phyloP scores from a whole-genome alignment of 208 protist genomes.

The Acanthamoeba lugdunensis region DNA sequence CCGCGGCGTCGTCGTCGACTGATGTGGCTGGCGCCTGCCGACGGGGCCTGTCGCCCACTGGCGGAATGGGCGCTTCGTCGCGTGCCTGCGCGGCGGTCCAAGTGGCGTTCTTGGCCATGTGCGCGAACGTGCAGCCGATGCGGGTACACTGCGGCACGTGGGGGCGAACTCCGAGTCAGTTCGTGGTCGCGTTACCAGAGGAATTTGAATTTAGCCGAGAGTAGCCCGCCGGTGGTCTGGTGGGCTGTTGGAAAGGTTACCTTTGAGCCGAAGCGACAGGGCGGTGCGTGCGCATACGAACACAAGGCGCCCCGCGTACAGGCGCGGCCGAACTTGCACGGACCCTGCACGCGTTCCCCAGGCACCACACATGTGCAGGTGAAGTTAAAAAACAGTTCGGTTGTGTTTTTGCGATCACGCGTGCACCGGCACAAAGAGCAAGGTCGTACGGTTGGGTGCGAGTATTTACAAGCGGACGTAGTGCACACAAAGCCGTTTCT shows the following conservation, averaged over 20 bases:
- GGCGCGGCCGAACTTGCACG: slow-evolving; percentile 29
- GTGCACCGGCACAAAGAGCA: too few species aligned
- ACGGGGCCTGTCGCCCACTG: background rate
- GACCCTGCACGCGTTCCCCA: background rate
- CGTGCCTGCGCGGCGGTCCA: slow-evolving; percentile 19
- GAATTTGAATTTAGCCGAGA: background rate
- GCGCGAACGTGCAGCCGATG: slow-evolving; percentile 5
- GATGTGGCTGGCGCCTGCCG: background rate
- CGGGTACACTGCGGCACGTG: background rate
- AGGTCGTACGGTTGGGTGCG: slow-evolving; percentile 4
- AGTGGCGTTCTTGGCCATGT: slow-evolving; percentile 29
- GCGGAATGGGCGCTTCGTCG: background rate
- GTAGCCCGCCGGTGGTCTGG: background rate
- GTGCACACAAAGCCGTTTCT: slow-evolving; percentile 33
- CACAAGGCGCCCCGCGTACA: background rate
- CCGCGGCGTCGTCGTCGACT: background rate
- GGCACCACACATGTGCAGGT: background rate
- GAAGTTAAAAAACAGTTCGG: too few species aligned
- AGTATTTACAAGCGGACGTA: background rate
- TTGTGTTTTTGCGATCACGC: too few species aligned
- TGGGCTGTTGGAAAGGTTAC: background rate
- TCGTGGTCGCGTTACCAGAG: background rate
- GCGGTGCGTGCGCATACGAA: slow-evolving; percentile 11
- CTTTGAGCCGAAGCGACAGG: slow-evolving; percentile 10
- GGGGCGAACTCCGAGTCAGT: background rate